Conservation (phyloP, 2,329 filamentous ascomycete genomes). For the Paradendryphiella salina region DNA sequence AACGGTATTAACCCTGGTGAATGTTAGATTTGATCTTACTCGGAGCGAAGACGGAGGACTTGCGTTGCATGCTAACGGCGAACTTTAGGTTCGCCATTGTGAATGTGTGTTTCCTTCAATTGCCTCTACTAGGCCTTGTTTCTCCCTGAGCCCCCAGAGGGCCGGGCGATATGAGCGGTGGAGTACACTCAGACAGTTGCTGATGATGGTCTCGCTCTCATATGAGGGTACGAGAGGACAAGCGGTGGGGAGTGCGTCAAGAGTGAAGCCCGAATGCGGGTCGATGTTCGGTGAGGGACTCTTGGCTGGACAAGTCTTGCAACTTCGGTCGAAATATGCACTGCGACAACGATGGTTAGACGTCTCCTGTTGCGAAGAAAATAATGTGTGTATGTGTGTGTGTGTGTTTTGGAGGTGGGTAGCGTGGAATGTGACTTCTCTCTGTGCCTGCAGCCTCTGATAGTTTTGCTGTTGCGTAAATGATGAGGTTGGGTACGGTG, state of each 20-base stretch:
- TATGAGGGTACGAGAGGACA: conserved; percentile 24
- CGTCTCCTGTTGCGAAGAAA: conserved; percentile 26
- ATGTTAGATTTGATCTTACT: conserved; percentile 31
- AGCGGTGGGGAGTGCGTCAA: conserved; percentile 29
- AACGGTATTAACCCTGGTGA: conserved; percentile 60
- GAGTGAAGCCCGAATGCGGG: conserved; percentile 25
- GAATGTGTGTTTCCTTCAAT: conserved; percentile 31
- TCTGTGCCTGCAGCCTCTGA: conserved; percentile 32
- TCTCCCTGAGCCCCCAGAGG: conserved; percentile 50
- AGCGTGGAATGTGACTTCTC: conserved; percentile 40
- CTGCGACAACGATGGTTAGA: conserved; percentile 42
- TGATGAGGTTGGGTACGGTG: conserved; percentile 41
- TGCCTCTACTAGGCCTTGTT: conserved; percentile 28
- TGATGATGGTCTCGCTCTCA: conserved; percentile 17
- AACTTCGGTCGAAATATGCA: conserved; percentile 37
- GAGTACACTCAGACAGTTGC: conserved; percentile 39
- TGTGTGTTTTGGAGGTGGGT: conserved; percentile 28
- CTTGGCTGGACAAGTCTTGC: conserved; percentile 31
- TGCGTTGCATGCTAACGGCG: conserved; percentile 56
- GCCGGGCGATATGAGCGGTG: conserved; percentile 41
- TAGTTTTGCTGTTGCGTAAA: conserved; percentile 42
- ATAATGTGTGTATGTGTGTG: background rate
- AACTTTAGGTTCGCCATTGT: conserved; percentile 56
- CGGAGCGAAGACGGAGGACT: conserved; percentile 19
- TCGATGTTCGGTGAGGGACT: conserved; percentile 20